These are phyloP conservation scores for Galerina marginata DNA, from an alignment of 768 basidiomycete species.

Conservation along the genomic window DNA sequence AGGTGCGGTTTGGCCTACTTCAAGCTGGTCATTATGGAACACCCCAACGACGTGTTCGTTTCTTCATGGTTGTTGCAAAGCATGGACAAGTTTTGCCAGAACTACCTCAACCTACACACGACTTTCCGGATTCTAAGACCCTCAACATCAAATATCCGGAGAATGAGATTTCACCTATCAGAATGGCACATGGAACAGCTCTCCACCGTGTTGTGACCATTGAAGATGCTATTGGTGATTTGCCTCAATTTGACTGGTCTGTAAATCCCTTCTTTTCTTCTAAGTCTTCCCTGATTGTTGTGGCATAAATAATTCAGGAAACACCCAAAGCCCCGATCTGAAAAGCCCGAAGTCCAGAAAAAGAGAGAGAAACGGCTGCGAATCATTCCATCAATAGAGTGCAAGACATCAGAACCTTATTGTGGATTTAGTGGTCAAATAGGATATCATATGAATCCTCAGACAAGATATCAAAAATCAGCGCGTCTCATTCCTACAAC, in stretches of 20 bases:
- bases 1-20: conserved; percentile 53
- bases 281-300: neutral
- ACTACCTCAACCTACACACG: conserved; percentile 61
- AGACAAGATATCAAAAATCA: conserved; percentile 49
- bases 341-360: conserved; percentile 16
- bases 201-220: conserved; percentile 64
- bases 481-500: conserved; percentile 50
- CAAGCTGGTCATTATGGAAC: conserved; percentile 63
- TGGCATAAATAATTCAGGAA: conserved; percentile 32
- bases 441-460: conserved; percentile 39
- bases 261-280: conserved; percentile 14
- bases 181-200: conserved; percentile 53
- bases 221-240: conserved; percentile 75
- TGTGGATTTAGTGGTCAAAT: conserved; percentile 43
- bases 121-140: conserved; percentile 46
- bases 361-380: conserved; percentile 25
- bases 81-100: conserved; percentile 49
- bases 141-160: conserved; percentile 57
- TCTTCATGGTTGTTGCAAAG: conserved; percentile 57
- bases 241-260: conserved; percentile 78
- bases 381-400: conserved; percentile 42
- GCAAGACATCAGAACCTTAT: conserved; percentile 33
- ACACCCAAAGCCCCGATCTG: conserved; percentile 33
- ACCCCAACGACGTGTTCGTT: conserved; percentile 59
- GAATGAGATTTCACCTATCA: conserved; percentile 42